Base-by-base conservation (phyloP, 257 asterid genomes). In the Nemophila menziesii region DNA sequence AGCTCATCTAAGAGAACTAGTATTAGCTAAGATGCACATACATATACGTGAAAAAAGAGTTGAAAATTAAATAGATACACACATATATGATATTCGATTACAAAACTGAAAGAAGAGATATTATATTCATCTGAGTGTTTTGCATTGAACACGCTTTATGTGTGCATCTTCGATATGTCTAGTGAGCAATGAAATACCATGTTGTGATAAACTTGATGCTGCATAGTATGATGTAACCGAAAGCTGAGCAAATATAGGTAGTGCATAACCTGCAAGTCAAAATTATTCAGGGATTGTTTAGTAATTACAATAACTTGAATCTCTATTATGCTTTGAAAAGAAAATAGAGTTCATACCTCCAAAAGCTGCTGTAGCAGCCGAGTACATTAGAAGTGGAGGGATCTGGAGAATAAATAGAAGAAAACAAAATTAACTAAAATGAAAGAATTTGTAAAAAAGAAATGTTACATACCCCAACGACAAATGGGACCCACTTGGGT, bases 311-410 rank as follows among this genome's bases (percentile, higher is more conserved):
- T 5, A 3, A 34, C 40, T 5, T 7, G 22, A 41, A 18, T 17
- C 26, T 17, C 22, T 24, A 41, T 3, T 15, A 43, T 33, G 39
- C 33, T 5, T 16, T 26, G 33, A 17, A 14, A 39, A 8, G 17
- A 29, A 11, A 27, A 34, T 15, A 7, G 8, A 46, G 18, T 15
- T 20, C 67, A 46, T 71, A 81, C 99, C 96, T 70, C 96, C 96
- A 79, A 81, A 79, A 44, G 79, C 78, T 42, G 96, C 82, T 62
- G 93, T 72, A 54, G 92, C 82, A 14, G 89, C 86, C 39, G 99
- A 69, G 62, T 69, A 81, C 61, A 75, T 57, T 18, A 81, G 62
- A 23, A 81, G 74, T 43, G 89, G 76, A 29, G 93, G 86, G 60
- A 82, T 49, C 86, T 78, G 74, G 44, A 36, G 26, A 43, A 24